Conservation (phyloP, 2,329 filamentous ascomycete genomes). For the Verticillium tricorpus region DNA sequence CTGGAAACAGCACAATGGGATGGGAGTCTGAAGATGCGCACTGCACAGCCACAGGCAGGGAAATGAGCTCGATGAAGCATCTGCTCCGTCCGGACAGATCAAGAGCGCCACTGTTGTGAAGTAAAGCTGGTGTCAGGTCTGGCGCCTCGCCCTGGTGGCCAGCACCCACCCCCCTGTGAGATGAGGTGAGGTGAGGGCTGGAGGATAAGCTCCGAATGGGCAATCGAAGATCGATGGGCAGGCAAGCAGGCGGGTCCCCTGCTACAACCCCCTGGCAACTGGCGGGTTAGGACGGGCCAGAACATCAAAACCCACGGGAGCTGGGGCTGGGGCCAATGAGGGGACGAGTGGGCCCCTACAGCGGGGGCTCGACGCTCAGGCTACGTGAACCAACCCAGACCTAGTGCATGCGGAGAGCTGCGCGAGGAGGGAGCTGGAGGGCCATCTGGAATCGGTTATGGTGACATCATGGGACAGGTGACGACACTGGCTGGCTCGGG, state of each 20-base stretch:
- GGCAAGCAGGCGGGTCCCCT: not conserved
- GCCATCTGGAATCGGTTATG: conserved; percentile 12
- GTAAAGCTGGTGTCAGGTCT: not conserved
- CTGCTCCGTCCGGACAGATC: not conserved
- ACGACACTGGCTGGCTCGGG: conserved; percentile 20
- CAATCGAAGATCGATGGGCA: not conserved
- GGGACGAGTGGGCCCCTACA: not conserved
- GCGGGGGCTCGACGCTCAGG: not conserved
- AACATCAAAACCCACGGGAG: not conserved
- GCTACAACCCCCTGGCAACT: not conserved
- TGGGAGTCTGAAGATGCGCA: not conserved
- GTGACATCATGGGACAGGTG: conserved; percentile 37
- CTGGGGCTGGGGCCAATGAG: not conserved
- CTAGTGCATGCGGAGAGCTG: not conserved
- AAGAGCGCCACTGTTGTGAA: not conserved
- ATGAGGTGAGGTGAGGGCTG: not conserved
- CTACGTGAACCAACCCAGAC: not conserved
- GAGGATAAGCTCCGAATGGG: not conserved
- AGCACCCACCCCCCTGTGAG: not conserved
- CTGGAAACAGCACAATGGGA: not conserved
- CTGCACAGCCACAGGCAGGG: not conserved
- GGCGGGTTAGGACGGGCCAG: not conserved
- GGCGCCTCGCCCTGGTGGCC: not conserved
- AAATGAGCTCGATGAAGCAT: not conserved
- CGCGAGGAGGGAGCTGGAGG: not conserved